These are phyloP conservation scores for Ceratobasidium sp. DNA, from an alignment of 1,284 basidiomycete species.

Conservation along the genomic window DNA sequence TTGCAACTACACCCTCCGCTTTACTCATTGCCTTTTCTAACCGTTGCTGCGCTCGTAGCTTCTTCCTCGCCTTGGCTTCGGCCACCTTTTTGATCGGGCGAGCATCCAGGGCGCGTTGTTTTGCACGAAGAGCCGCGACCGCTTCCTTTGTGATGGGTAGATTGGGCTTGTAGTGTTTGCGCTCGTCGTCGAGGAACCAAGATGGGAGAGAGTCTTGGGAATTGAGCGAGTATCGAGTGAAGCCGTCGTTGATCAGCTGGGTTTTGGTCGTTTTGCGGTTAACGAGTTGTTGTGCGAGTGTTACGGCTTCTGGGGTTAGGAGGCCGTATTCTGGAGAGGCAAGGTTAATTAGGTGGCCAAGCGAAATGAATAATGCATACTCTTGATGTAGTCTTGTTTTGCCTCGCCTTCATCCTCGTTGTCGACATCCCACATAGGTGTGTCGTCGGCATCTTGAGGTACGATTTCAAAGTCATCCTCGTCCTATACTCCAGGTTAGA, in stretches of 20 bases:
- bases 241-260: constrained; percentile 93
- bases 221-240: constrained; percentile 92
- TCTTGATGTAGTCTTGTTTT: constrained; percentile 78
- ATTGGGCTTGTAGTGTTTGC: constrained; percentile 93
- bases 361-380: constrained; percentile 63
- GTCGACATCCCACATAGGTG: constrained; percentile 85
- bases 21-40: constrained; percentile 96
- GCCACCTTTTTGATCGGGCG: constrained; percentile 99
- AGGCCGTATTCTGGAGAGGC: constrained; percentile 82
- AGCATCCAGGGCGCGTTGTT: constrained; percentile 94
- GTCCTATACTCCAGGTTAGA: constrained; percentile 52
- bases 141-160: constrained; percentile 98
- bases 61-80: constrained; percentile 98
- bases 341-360: constrained; percentile 44
- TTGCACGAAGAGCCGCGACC: constrained; percentile 85
- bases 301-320: constrained; percentile 91
- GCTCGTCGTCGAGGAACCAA: constrained; percentile 99
- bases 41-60: constrained; percentile 86
- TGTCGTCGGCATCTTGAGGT: constrained; percentile 71
- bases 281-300: constrained; percentile 91
- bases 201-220: constrained; percentile 91
- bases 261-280: constrained; percentile 93
- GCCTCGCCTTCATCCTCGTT: constrained; percentile 82
- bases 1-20: constrained; percentile 94
- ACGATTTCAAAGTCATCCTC: constrained; percentile 80